Percentiles rank a stretch among this genome's conserved stretches.
These are phyloP conservation scores for Xylaria sp. DNA, from an alignment of 2,329 filamentous ascomycete genomes.

Conservation along the genomic window DNA sequence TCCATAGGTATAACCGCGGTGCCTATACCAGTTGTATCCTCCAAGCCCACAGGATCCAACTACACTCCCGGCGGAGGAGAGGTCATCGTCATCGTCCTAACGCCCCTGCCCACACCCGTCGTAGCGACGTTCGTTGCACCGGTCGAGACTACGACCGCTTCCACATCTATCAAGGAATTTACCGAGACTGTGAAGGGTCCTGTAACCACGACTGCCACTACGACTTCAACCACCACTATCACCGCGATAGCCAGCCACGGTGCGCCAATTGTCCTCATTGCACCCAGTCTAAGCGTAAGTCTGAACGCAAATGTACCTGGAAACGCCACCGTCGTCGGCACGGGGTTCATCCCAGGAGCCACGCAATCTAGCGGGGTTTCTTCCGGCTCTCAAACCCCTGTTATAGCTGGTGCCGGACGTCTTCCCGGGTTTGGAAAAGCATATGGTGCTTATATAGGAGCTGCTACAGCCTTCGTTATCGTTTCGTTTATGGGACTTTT, in stretches of 20 bases:
- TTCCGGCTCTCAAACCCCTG: not conserved
- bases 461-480: not conserved
- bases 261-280: not conserved
- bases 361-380: slow-evolving; percentile 13
- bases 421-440: not conserved
- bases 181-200: not conserved
- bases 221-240: slow-evolving; percentile 8
- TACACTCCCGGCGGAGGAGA: not conserved
- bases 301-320: not conserved
- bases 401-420: slow-evolving; percentile 20
- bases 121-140: slow-evolving; percentile 22
- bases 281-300: not conserved
- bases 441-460: not conserved
- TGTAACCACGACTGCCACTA: slow-evolving; percentile 15
- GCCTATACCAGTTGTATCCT: not conserved
- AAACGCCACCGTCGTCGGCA: slow-evolving; percentile 12
- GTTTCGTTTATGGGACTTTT: slow-evolving; percentile 4
- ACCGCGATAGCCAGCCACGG: not conserved
- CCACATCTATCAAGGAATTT: not conserved
- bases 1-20: not conserved
- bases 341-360: slow-evolving; percentile 5
- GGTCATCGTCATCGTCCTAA: slow-evolving; percentile 18
- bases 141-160: not conserved
- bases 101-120: slow-evolving; percentile 23
- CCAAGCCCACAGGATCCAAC: not conserved